These are phyloP conservation scores for Yamadazyma aaseri DNA, from an alignment of 1,139 yeast genomes.

Conservation along the genomic window DNA sequence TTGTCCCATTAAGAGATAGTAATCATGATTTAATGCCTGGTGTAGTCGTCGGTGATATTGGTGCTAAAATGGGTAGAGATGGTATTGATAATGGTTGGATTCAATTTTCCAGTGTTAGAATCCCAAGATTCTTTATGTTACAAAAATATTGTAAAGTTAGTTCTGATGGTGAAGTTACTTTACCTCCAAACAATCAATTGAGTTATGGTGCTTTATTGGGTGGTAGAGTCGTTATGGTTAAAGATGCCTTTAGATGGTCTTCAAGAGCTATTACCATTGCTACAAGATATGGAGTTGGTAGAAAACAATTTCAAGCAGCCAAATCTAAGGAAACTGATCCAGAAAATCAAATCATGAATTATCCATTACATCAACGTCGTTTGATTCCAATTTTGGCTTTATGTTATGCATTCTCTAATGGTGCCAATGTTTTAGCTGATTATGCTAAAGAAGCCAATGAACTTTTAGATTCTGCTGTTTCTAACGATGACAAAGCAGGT, in stretches of 20 bases:
- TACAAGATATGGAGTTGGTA: slow-evolving; percentile 81
- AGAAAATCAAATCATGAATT: slow-evolving; percentile 72
- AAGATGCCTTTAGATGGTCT: slow-evolving; percentile 78
- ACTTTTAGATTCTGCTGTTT: slow-evolving; percentile 54
- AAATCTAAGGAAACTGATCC: slow-evolving; percentile 26
- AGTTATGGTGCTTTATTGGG: slow-evolving; percentile 84
- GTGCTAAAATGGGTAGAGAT: slow-evolving; percentile 89
- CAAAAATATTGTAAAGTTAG: slow-evolving; percentile 78
- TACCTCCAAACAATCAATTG: slow-evolving; percentile 81
- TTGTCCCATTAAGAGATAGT: slow-evolving; percentile 81
- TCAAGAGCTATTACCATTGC: slow-evolving; percentile 83
- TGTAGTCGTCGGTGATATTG: slow-evolving; percentile 84
- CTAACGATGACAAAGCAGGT: slow-evolving; percentile 38
- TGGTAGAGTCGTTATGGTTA: slow-evolving; percentile 88
- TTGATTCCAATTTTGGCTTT: slow-evolving; percentile 78
- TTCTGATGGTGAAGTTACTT: slow-evolving; percentile 62
- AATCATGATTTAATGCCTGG: slow-evolving; percentile 75
- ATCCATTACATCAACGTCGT: slow-evolving; percentile 84
- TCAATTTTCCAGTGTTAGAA: slow-evolving; percentile 76
- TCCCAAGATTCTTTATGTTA: slow-evolving; percentile 82
- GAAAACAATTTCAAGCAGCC: slow-evolving; percentile 66
- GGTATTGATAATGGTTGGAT: slow-evolving; percentile 95
- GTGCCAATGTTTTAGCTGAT: slow-evolving; percentile 59
- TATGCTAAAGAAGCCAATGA: slow-evolving; percentile 49
- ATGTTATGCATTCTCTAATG: slow-evolving; percentile 75